A percentile compares a stretch with the other conserved stretches of the same genome.
Evolutionary conservation across 495 filamentous ascomycete species (phyloP).

Genomic region (Daldinia childiae): DNA sequence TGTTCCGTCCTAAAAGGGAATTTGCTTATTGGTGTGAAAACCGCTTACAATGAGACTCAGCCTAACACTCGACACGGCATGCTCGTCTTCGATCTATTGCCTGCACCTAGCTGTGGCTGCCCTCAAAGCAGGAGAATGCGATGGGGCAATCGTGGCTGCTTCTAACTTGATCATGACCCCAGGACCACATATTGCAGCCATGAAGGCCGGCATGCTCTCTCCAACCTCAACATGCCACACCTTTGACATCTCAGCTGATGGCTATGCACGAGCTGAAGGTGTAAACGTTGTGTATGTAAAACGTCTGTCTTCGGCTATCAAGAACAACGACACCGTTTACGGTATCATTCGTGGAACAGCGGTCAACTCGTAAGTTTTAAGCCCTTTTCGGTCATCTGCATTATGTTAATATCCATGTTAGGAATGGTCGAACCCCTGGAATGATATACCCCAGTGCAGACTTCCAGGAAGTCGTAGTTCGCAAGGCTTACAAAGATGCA

Average conservation of each 20-base stretch:
- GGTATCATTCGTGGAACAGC: background rate
- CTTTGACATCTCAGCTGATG: constrained; percentile 50
- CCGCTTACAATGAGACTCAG: background rate
- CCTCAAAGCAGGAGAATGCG: background rate
- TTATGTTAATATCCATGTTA: background rate
- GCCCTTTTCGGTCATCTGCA: background rate
- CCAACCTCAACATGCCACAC: constrained; percentile 55
- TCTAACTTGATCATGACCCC: constrained; percentile 51
- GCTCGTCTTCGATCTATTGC: background rate
- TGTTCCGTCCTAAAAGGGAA: background rate
- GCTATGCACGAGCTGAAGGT: constrained; percentile 28
- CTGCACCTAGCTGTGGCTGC: background rate
- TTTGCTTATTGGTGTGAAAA: background rate
- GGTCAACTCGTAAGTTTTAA: background rate
- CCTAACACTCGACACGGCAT: background rate
- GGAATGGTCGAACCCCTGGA: constrained; percentile 38
- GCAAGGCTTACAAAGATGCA: constrained; percentile 49
- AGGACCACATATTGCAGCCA: constrained; percentile 46
- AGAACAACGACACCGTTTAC: background rate
- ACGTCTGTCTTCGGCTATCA: background rate
- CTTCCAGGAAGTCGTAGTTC: constrained; percentile 57
- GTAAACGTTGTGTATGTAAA: background rate
- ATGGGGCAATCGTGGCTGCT: constrained; percentile 30
- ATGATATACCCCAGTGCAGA: constrained; percentile 55
- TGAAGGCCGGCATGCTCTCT: constrained; percentile 55